These are phyloP conservation scores for Leccinum sublutescens DNA, from an alignment of 768 basidiomycete species.

Conservation along the genomic window DNA sequence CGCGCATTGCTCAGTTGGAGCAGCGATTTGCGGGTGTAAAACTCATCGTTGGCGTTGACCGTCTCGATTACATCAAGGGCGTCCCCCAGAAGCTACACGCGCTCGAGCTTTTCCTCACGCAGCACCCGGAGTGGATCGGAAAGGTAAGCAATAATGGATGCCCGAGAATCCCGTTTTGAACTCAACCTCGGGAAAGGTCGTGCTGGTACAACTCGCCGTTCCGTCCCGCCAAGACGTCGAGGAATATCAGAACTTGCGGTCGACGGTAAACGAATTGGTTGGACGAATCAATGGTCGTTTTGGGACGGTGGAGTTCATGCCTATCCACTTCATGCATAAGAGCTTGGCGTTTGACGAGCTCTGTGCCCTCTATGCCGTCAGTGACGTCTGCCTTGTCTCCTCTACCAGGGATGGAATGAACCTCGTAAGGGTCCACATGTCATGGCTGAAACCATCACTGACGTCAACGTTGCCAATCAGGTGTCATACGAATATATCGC, in stretches of 20 bases:
- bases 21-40: slow-evolving; percentile 92
- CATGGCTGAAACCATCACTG: slow-evolving; percentile 6
- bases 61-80: slow-evolving; percentile 99
- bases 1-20: slow-evolving; percentile 78
- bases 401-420: slow-evolving; percentile 99
- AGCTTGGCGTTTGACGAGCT: slow-evolving; percentile 90
- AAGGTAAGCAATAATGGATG: slow-evolving; percentile 52
- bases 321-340: slow-evolving; percentile 99
- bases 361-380: slow-evolving; percentile 69
- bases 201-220: slow-evolving; percentile 94
- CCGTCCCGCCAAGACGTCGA: slow-evolving; percentile 98
- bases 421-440: slow-evolving; percentile 55
- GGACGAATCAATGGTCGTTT: slow-evolving; percentile 98
- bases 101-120: slow-evolving; percentile 92
- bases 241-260: slow-evolving; percentile 96
- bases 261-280: slow-evolving; percentile 96
- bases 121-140: slow-evolving; percentile 99
- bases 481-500: slow-evolving; percentile 99
- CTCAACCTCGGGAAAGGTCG: slow-evolving; percentile 54
- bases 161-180: neutral
- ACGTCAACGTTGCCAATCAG: slow-evolving; percentile 39
- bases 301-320: slow-evolving; percentile 99
- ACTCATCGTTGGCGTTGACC: slow-evolving; percentile 97
- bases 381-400: slow-evolving; percentile 94
- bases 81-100: slow-evolving; percentile 98